Evolutionary conservation across 345 rosid species (phyloP), one percentile per base, ranked within the genome.

Genomic region (Trapa bicornis): DNA sequence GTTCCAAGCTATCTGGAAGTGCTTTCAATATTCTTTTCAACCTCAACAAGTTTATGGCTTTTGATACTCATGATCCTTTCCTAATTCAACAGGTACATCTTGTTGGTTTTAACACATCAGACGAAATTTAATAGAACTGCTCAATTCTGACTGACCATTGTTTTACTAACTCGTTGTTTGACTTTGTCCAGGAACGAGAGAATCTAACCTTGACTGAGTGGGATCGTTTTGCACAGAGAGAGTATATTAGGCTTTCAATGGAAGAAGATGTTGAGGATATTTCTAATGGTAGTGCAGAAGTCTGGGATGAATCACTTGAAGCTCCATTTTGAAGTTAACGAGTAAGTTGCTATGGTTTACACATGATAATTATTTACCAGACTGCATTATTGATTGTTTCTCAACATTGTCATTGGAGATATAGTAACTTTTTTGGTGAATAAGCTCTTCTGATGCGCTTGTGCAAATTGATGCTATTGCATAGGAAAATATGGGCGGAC

Each of bases 211-310:
- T 91, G 90, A 92, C 97, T 35, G 98, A 92, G 60, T 92, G 98
- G 98, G 98, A 92, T 72, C 89, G 98, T 6, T 92, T 92, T 85
- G 97, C 98, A 0, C 97, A 92, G 77, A 84, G 97, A 79, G 98
- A 92, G 81, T 92, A 92, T 73, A 92, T 92, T 71, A 85, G 98
- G 74, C 96, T 92, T 53, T 92, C 98, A 15, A 92, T 92, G 98
- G 98, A 92, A 85, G 98, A 92, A 78, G 98, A 92, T 66, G 98
- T 89, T 1, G 98, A 92, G 77, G 98, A 89, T 84, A 96, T 86
- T 64, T 92, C 98, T 58, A 89, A 92, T 79, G 98, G 98, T 74
- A 92, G 97, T 80, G 92, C 93, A 60, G 97, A 92, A 76, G 97
- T 89, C 64, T 89, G 97, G 98, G 98, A 92, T 68, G 97, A 92